Percentiles rank a stretch among this genome's conserved stretches.
phyloP scores from a whole-genome alignment of 805 yeast species.

The Myxozyma lipomycoides region DNA sequence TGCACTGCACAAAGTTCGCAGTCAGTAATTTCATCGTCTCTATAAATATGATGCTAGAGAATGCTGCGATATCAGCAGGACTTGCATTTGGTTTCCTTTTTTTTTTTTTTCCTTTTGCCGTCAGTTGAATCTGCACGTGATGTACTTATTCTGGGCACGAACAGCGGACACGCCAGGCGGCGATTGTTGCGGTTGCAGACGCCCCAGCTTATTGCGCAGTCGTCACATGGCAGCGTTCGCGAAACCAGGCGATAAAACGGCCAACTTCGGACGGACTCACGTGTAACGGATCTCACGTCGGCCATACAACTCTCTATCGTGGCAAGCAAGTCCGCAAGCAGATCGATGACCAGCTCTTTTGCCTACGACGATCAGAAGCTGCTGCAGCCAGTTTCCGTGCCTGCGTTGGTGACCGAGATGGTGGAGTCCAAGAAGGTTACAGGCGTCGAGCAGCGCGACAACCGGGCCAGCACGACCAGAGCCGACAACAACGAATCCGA shows the following conservation, averaged over 20 bases:
- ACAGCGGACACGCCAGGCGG: too few relatives aligned
- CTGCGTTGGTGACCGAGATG: not conserved
- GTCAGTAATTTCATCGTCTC: constrained; percentile 82
- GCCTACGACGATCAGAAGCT: not conserved
- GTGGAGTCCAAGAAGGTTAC: not conserved
- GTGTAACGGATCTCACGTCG: too few relatives aligned
- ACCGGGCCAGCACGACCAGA: not conserved
- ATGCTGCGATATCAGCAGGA: not conserved
- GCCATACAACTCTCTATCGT: too few relatives aligned
- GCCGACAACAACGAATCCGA: not conserved
- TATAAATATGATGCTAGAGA: not conserved
- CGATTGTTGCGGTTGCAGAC: too few relatives aligned
- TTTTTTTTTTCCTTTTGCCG: constrained; percentile 1
- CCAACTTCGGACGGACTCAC: too few relatives aligned
- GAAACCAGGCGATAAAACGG: too few relatives aligned
- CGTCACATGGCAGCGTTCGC: too few relatives aligned
- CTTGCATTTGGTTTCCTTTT: too few relatives aligned
- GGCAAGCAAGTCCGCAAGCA: too few relatives aligned
- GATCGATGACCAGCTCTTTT: not conserved
- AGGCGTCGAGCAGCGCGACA: not conserved
- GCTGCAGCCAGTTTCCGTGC: not conserved
- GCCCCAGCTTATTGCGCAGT: too few relatives aligned
- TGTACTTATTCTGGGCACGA: too few relatives aligned
- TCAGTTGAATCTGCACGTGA: not conserved
- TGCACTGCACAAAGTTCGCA: constrained; percentile 94